Evolutionary conservation across 139 green algal genomes (phyloP).

Genomic region (Nannochloris sp.): DNA sequence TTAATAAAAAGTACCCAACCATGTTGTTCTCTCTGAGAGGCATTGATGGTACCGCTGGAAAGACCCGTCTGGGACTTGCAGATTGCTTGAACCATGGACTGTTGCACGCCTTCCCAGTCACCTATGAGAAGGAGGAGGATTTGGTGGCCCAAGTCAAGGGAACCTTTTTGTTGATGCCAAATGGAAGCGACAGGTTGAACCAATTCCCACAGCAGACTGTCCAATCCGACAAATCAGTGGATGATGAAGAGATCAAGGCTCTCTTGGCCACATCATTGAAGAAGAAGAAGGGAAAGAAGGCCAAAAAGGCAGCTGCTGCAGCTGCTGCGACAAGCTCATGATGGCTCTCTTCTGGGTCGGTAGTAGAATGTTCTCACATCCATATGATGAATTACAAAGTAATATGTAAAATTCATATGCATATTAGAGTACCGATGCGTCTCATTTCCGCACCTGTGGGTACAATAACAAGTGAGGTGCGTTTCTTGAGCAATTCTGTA

Average conservation of each 20-base stretch:
- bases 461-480: no score
- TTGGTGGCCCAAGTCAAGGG: constrained; percentile 71
- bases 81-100: constrained; percentile 93
- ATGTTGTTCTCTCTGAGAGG: constrained; percentile 85
- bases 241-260: constrained; percentile 51
- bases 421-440: no score
- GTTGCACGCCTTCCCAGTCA: constrained; percentile 89
- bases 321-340: not conserved
- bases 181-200: constrained; percentile 79
- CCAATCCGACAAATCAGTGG: constrained; percentile 61
- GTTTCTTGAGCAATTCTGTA: no score
- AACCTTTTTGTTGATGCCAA: constrained; percentile 95
- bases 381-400: no score
- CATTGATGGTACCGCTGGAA: constrained; percentile 25
- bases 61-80: constrained; percentile 65
- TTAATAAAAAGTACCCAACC: constrained; percentile 76
- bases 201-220: constrained; percentile 57
- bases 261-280: constrained; percentile 44
- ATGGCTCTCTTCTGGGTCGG: no score
- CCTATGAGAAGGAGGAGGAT: constrained; percentile 77
- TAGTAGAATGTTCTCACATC: no score
- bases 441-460: no score
- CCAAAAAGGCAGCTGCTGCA: constrained; percentile 20
- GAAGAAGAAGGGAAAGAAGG: constrained; percentile 50
- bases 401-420: no score